Evolutionary conservation across 768 basidiomycete species (phyloP).

Genomic region (Lactifluus pinguis): DNA sequence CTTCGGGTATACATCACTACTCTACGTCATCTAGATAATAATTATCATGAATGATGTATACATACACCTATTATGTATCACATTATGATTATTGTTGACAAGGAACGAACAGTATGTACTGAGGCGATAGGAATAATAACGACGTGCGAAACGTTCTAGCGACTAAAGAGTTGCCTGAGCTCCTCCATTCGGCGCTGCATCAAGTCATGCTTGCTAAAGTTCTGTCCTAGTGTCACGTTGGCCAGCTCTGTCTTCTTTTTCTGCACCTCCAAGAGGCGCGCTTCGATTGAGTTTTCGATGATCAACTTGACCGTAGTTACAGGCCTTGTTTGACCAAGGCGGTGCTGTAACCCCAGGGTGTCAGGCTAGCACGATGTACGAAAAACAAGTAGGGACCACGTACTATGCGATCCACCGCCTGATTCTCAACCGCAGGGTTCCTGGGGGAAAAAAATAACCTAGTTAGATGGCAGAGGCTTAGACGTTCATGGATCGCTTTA

Average conservation of each 20-base stretch:
- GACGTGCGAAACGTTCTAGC: slow-evolving; percentile 8
- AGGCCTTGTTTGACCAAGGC: slow-evolving; percentile 86
- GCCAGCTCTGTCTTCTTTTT: slow-evolving; percentile 90
- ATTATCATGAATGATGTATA: slow-evolving; percentile 12
- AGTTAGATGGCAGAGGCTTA: not conserved
- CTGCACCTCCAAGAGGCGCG: slow-evolving; percentile 86
- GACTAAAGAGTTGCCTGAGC: slow-evolving; percentile 64
- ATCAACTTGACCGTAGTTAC: slow-evolving; percentile 91
- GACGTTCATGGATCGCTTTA: slow-evolving; percentile 25
- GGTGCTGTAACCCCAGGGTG: slow-evolving; percentile 50
- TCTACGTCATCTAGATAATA: slow-evolving; percentile 11
- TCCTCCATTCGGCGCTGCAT: slow-evolving; percentile 84
- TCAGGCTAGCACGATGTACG: not conserved
- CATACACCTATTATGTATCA: slow-evolving; percentile 9
- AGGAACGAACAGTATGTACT: not conserved
- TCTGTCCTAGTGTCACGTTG: slow-evolving; percentile 86
- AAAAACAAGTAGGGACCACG: slow-evolving; percentile 26
- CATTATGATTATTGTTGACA: slow-evolving; percentile 4
- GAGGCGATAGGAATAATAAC: not conserved
- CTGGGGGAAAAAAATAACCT: slow-evolving; percentile 31
- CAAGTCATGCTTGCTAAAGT: slow-evolving; percentile 81
- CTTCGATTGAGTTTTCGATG: slow-evolving; percentile 92
- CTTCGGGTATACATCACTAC: slow-evolving; percentile 2
- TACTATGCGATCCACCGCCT: slow-evolving; percentile 96
- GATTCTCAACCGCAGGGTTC: slow-evolving; percentile 97